A percentile compares a stretch with the other conserved stretches of the same genome.
phyloP scores from a whole-genome alignment of 257 asterid genomes.

The Lycium barbarum region DNA sequence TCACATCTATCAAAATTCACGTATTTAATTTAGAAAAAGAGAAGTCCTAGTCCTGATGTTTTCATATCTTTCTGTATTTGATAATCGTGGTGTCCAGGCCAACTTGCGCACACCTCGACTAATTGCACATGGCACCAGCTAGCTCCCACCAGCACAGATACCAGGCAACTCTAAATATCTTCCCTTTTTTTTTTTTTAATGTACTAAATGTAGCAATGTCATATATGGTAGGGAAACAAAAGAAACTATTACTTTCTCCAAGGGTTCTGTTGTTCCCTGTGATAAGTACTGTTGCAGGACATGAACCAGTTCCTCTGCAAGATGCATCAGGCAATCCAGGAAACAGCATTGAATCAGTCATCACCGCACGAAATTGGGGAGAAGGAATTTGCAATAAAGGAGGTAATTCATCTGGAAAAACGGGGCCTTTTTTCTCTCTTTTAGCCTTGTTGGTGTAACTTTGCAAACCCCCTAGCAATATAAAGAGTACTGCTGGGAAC shows the following conservation, averaged over 20 bases:
- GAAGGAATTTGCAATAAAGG: constrained; percentile 43
- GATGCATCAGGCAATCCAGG: constrained; percentile 46
- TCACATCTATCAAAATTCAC: too few species aligned
- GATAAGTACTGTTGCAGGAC: constrained; percentile 44
- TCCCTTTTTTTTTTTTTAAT: background rate
- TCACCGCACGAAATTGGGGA: constrained; percentile 41
- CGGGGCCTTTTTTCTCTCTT: rapidly evolving
- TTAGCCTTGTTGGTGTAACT: background rate
- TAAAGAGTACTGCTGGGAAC: constrained; percentile 37
- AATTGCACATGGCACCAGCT: too few species aligned
- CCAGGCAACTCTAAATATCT: background rate
- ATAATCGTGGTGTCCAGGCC: too few species aligned
- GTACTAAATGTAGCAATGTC: background rate
- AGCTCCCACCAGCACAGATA: too few species aligned
- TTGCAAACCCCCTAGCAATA: constrained; percentile 28
- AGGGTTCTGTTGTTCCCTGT: constrained; percentile 47
- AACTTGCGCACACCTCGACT: too few species aligned
- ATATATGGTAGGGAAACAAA: background rate
- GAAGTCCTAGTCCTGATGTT: too few species aligned
- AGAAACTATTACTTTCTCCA: constrained; percentile 38
- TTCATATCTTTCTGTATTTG: too few species aligned
- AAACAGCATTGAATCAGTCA: constrained; percentile 26
- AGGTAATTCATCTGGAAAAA: constrained; percentile 1
- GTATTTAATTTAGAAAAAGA: too few species aligned
- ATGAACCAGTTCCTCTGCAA: constrained; percentile 42